Conservation (phyloP, 163 green algal genomes). For the Volvox carteri region DNA sequence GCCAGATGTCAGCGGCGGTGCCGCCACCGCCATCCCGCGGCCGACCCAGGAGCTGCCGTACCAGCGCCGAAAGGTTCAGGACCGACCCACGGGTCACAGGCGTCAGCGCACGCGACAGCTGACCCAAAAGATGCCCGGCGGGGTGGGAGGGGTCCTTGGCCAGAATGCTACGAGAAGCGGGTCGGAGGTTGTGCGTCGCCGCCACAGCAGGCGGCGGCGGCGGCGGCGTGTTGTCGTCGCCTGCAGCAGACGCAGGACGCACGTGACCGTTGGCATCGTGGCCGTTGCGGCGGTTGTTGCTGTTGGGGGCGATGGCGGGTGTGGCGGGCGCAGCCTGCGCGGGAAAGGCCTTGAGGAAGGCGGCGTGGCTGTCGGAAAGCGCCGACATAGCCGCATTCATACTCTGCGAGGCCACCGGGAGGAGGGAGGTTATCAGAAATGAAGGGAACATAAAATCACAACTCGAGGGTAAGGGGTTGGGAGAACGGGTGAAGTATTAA, state of each 20-base stretch:
- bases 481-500: neutral
- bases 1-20: neutral
- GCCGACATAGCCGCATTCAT: neutral
- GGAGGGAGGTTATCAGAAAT: neutral
- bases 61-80: conserved; percentile 21
- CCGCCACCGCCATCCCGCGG: neutral
- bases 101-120: neutral
- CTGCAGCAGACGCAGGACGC: no score
- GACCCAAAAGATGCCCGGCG: conserved; percentile 8
- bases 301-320: conserved; percentile 3
- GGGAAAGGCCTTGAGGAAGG: conserved; percentile 34
- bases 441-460: neutral
- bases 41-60: conserved; percentile 28
- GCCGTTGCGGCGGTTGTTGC: neutral
- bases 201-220: no score
- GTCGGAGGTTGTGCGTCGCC: no score
- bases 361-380: neutral
- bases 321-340: neutral
- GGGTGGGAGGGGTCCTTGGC: conserved; percentile 35
- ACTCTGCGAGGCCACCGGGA: neutral
- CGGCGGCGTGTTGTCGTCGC: no score
- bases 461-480: neutral
- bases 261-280: neutral
- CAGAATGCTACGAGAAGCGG: conserved; percentile 5
- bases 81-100: neutral